A percentile compares a stretch with the other conserved stretches of the same genome.
Evolutionary conservation across 495 filamentous ascomycete genomes (phyloP).

Genomic region (Zalerion maritima): DNA sequence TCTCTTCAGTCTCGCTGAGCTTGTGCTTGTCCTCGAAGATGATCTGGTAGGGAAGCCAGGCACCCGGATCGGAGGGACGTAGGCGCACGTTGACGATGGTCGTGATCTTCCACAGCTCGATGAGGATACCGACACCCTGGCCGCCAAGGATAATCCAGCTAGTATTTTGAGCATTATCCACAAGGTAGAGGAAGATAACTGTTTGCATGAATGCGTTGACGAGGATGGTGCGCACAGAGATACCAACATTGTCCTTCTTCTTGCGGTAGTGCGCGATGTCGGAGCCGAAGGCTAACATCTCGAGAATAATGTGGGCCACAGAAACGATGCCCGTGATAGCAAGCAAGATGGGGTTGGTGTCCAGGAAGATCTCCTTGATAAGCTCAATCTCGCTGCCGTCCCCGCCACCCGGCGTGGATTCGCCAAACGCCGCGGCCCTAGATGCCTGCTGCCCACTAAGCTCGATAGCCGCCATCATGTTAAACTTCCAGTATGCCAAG

Average conservation of each 20-base stretch:
- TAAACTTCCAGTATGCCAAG: conserved; percentile 82
- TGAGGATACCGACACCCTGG: conserved; percentile 82
- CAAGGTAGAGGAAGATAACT: conserved; percentile 93
- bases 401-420: conserved; percentile 41
- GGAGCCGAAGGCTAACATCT: conserved; percentile 91
- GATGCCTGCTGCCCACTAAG: conserved; percentile 71
- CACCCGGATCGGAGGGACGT: conserved; percentile 48
- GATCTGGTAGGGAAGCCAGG: conserved; percentile 67
- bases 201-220: conserved; percentile 97
- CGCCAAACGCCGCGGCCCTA: conserved; percentile 49
- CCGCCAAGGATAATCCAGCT: conserved; percentile 97
- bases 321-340: conserved; percentile 70
- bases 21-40: conserved; percentile 94
- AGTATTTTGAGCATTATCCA: conserved; percentile 94
- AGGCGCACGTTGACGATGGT: conserved; percentile 86
- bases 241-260: conserved; percentile 97
- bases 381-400: conserved; percentile 71
- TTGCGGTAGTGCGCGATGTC: conserved; percentile 97
- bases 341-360: conserved; percentile 87
- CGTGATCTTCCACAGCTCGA: conserved; percentile 98
- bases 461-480: conserved; percentile 67
- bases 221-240: conserved; percentile 87
- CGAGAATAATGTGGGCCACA: conserved; percentile 86
- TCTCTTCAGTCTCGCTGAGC: conserved; percentile 85
- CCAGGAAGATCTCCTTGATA: conserved; percentile 83